Conservation (phyloP, 1,284 basidiomycete genomes). For the Apiotrichum brassicae region DNA sequence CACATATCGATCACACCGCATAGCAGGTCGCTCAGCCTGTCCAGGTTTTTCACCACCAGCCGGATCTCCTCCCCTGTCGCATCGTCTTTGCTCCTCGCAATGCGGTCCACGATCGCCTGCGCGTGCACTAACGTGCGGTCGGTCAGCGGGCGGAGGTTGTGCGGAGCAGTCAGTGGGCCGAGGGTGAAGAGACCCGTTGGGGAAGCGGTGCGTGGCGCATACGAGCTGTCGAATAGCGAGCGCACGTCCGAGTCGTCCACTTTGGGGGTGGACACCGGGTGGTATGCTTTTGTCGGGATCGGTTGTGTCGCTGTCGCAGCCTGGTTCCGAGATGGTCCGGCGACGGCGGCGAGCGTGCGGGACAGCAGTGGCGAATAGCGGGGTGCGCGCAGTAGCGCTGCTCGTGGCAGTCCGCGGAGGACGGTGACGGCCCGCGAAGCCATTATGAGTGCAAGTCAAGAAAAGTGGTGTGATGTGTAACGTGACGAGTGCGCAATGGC, state of each 20-base stretch:
- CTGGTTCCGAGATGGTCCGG: background rate
- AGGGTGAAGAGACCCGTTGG: slow-evolving; percentile 41
- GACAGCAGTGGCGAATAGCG: background rate
- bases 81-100: slow-evolving; percentile 40
- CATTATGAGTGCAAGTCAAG: too few species aligned
- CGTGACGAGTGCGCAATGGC: too few species aligned
- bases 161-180: slow-evolving; percentile 32
- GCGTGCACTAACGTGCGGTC: slow-evolving; percentile 39
- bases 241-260: slow-evolving; percentile 12
- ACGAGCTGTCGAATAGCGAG: slow-evolving; percentile 11
- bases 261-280: background rate
- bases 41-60: slow-evolving; percentile 85
- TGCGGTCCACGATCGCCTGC: slow-evolving; percentile 46
- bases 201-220: slow-evolving; percentile 8
- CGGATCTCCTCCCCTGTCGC: slow-evolving; percentile 56
- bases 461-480: too few species aligned
- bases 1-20: slow-evolving; percentile 96
- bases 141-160: slow-evolving; percentile 34
- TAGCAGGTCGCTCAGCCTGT: slow-evolving; percentile 87
- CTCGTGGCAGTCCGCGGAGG: too few species aligned
- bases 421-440: too few species aligned
- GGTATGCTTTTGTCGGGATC: background rate
- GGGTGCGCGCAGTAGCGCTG: too few species aligned
- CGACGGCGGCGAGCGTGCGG: background rate
- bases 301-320: background rate